Base-by-base conservation (phyloP, 495 filamentous ascomycete genomes). In the Recurvomyces mirabilis region DNA sequence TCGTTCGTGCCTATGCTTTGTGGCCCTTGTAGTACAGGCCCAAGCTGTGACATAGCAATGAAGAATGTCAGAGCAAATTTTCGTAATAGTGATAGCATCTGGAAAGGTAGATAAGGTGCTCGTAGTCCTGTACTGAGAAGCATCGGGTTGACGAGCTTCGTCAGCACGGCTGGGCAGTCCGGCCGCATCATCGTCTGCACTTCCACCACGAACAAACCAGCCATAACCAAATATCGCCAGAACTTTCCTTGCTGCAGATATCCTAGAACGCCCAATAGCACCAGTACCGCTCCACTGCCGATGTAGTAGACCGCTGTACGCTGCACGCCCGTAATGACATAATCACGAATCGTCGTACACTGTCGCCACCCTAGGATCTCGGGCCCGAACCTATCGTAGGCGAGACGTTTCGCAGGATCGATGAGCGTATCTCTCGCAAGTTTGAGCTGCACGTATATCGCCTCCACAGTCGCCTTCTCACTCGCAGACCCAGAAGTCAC, bases 311-410 rank as follows among this genome's bases (percentile, higher is more conserved):
- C 74, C 7, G 78, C 41, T 5, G 66, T 61, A 50, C 65, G 63
- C 25, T 77, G 66, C 19, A 80, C 53, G 34, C 87, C 88, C 24
- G 68, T 64, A 31, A 69, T 54, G n/a, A 93, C 59, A 54, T 73
- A 94, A 46, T 94, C 89, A 18, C 73, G 72, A 38, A 82, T 64
- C 1, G 82, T 89, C 41, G 70, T 68, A 64, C 77, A 79, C 33
- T 81, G 68, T 39, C 74, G 69, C 77, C 84, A 89, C 21, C 47
- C 56, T 7, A 79, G 53, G 11, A 64, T 70, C 15, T 81, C 76
- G 0, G 84, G 77, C 0, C 91, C 91, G 62, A 94, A 93, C 11
- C 88, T 77, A 53, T 96, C 87, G 61, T 98, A 98, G 2, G 87
- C 91, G 59, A 88, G 93, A 34, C 88, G 76, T 62, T 76, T 81